Base-by-base conservation (phyloP, 805 yeast genomes). In the Lachancea quebecensis region DNA sequence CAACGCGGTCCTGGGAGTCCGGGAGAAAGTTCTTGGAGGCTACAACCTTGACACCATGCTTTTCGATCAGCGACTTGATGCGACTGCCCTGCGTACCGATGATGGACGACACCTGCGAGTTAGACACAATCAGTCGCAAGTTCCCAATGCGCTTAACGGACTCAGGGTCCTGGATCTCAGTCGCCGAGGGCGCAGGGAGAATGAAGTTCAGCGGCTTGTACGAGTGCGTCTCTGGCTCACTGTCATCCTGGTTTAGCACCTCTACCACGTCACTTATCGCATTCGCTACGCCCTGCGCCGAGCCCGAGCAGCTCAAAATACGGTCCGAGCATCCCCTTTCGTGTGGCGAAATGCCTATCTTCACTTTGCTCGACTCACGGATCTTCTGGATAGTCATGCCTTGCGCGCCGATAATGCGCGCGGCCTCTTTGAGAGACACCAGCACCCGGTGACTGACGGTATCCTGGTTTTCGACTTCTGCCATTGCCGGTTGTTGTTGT, bases 11-110 rank as follows among this genome's bases (percentile, higher is more conserved):
- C 41, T 86, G 82, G 7, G 93, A 82, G 53, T 82, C 82, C 9
- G 85, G 85, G 48, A 89, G 74, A 60, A 80, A 82, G 44, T 86
- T 88, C 60, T 87, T 88, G 31, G 95, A 82, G 10, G 95, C 95
- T 45, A 86, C 88, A 77, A 89, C 84, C 59, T 84, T 82, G 42
- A 89, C 87, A 45, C 74, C 70, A 62, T 71, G 81, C 29, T 67
- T 68, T 48, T 79, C 82, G 43, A 60, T 58, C 49, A 88, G 77
- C 35, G 82, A 74, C 68, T 86, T 88, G 59, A 89, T 89, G 60
- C 89, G 75, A 10, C 72, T 68, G 43, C 96, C 96, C 49, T 78
- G 85, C 47, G 84, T 79, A 42, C 96, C 96, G 59, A 89, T 88
- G 38, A 89, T 75, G 8, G 95, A 81, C 34, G 96, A 95, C 79